phyloP scores from a whole-genome alignment of 176 grass and related monocot genomes.

The Tuctoria greenei region DNA sequence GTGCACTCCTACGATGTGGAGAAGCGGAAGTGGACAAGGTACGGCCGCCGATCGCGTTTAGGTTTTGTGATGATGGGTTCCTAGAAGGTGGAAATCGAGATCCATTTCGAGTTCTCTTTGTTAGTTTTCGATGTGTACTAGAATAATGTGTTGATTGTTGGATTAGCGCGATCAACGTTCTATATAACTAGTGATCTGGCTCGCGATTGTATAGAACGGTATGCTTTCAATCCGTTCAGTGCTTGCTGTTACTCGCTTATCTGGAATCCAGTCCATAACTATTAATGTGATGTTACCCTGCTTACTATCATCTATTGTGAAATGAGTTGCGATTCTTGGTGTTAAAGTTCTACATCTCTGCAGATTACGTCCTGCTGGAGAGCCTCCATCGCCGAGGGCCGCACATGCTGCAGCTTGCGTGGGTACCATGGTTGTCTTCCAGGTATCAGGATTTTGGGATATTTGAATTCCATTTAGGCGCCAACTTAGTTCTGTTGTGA shows the following conservation, averaged over 20 bases:
- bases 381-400: slow-evolving; percentile 84
- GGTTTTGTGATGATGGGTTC: neutral
- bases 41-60: neutral
- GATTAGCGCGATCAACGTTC: neutral
- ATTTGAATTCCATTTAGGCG: slow-evolving; percentile 21
- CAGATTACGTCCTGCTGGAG: slow-evolving; percentile 73
- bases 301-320: neutral
- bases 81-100: neutral
- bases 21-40: slow-evolving; percentile 81
- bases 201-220: neutral
- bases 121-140: neutral
- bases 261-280: neutral
- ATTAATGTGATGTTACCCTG: neutral
- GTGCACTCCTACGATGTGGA: slow-evolving; percentile 90
- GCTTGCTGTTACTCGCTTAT: neutral
- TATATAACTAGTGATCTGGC: slow-evolving; percentile 7
- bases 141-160: neutral
- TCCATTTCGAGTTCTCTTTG: slow-evolving; percentile 19
- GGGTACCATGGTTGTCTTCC: slow-evolving; percentile 96
- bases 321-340: neutral
- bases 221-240: slow-evolving; percentile 11
- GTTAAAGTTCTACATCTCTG: slow-evolving; percentile 23
- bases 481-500: slow-evolving; percentile 17
- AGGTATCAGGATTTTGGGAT: slow-evolving; percentile 50
- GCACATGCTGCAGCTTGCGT: slow-evolving; percentile 83